phyloP scores from a whole-genome alignment of 352 stramenopile genomes.

The Phytophthora pseudosyringae region DNA sequence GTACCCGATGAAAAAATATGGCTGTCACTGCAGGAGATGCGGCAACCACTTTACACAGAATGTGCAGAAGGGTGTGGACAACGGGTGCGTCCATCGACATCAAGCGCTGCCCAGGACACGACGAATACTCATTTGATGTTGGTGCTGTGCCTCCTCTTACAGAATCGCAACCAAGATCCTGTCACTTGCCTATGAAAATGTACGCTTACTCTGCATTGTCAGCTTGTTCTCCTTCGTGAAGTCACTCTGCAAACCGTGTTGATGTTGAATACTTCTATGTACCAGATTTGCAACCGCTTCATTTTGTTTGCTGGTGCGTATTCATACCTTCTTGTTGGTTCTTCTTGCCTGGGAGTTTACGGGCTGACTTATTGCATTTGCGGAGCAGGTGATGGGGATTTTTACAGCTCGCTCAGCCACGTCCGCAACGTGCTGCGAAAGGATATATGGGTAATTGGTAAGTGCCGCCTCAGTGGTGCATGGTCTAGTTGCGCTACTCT shows the following conservation, averaged over 20 bases:
- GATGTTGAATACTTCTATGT: slow-evolving; percentile 14
- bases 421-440: slow-evolving; percentile 86
- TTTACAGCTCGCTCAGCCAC: slow-evolving; percentile 85
- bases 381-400: slow-evolving; percentile 78
- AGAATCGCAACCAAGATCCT: slow-evolving; percentile 90
- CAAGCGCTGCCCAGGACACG: background rate
- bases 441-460: slow-evolving; percentile 88
- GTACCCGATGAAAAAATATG: slow-evolving; percentile 88
- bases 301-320: slow-evolving; percentile 78
- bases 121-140: slow-evolving; percentile 5
- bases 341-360: background rate
- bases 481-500: background rate
- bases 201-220: slow-evolving; percentile 27
- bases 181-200: slow-evolving; percentile 86
- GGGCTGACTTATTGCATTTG: slow-evolving; percentile 4
- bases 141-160: background rate
- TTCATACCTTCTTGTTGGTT: background rate
- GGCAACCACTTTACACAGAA: slow-evolving; percentile 73
- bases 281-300: slow-evolving; percentile 81
- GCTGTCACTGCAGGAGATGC: slow-evolving; percentile 70
- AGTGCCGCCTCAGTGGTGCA: slow-evolving; percentile 7
- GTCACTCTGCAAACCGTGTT: slow-evolving; percentile 8
- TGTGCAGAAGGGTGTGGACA: slow-evolving; percentile 89
- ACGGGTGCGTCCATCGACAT: slow-evolving; percentile 56
- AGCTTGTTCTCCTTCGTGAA: slow-evolving; percentile 3